Evolutionary conservation across 2,329 filamentous ascomycete species (phyloP).

Genomic region (Monosporascus sp.): DNA sequence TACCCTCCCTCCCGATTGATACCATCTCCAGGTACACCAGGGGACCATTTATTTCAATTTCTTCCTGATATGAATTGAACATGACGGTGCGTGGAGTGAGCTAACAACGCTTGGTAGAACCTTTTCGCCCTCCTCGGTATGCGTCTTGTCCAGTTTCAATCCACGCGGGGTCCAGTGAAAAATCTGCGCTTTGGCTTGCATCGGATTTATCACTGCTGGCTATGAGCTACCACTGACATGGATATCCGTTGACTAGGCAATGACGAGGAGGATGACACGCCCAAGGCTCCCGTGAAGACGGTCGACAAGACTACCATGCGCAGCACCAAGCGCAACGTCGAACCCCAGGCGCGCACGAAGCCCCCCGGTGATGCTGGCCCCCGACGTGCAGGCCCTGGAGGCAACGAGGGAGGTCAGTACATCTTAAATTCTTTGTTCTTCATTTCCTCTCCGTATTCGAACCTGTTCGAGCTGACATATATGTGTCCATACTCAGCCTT

Average conservation of each 20-base stretch:
- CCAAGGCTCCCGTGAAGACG: constrained; percentile 77
- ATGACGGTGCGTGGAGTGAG: neutral
- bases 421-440: constrained; percentile 6
- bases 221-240: constrained; percentile 16
- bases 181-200: constrained; percentile 8
- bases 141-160: constrained; percentile 24
- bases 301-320: constrained; percentile 77
- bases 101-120: constrained; percentile 58
- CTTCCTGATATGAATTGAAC: no score
- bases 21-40: no score
- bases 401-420: constrained; percentile 82
- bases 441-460: constrained; percentile 1
- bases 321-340: constrained; percentile 78
- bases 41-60: no score
- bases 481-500: constrained; percentile 54
- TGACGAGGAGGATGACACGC: constrained; percentile 65
- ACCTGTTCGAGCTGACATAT: constrained; percentile 11
- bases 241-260: constrained; percentile 42
- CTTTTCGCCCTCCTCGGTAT: constrained; percentile 97
- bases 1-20: constrained; percentile 1
- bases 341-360: constrained; percentile 61
- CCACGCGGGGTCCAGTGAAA: constrained; percentile 10
- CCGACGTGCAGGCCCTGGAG: constrained; percentile 56
- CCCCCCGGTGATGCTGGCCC: constrained; percentile 35
- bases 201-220: neutral